Percentiles rank a stretch among this genome's conserved stretches.
These are phyloP conservation scores for Phytopythium chamaehyphon DNA, from an alignment of 352 stramenopile species.

Conservation along the genomic window DNA sequence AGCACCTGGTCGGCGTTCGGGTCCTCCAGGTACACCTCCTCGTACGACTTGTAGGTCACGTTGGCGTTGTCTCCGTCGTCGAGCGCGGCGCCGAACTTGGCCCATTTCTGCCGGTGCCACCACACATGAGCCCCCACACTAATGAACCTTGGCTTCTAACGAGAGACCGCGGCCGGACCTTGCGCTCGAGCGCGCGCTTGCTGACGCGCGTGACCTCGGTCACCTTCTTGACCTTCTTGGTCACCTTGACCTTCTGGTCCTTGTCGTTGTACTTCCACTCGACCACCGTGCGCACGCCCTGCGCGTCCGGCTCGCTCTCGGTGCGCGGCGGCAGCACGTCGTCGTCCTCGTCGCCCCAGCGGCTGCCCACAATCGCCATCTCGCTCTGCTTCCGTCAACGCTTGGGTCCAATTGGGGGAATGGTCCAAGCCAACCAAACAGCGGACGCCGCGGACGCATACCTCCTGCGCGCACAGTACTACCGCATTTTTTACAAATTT, in stretches of 20 bases:
- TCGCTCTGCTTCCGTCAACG: conserved; percentile 2
- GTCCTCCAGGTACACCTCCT: conserved; percentile 79
- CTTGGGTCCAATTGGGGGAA: background rate
- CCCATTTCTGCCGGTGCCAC: conserved; percentile 39
- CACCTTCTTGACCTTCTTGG: conserved; percentile 88
- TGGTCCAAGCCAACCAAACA: conserved; percentile 2
- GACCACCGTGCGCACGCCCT: conserved; percentile 83
- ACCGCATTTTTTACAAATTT: too few relatives aligned
- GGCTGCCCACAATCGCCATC: conserved; percentile 73
- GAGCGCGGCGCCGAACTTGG: conserved; percentile 77
- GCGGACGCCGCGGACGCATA: too few relatives aligned
- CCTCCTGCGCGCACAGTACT: too few relatives aligned
- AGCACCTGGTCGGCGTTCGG: conserved; percentile 85
- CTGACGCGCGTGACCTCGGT: conserved; percentile 78
- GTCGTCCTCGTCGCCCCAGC: conserved; percentile 75
- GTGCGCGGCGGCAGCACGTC: conserved; percentile 77
- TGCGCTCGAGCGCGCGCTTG: conserved; percentile 80
- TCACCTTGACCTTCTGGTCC: conserved; percentile 89
- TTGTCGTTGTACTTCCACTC: conserved; percentile 89
- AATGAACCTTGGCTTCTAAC: background rate
- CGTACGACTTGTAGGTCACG: conserved; percentile 84
- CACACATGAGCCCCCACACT: background rate
- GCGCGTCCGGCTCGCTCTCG: conserved; percentile 76
- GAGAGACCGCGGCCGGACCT: conserved; percentile 16
- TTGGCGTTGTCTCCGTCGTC: conserved; percentile 75